Conservation (phyloP, 1,284 basidiomycete genomes). For the Tilletia setariae region DNA sequence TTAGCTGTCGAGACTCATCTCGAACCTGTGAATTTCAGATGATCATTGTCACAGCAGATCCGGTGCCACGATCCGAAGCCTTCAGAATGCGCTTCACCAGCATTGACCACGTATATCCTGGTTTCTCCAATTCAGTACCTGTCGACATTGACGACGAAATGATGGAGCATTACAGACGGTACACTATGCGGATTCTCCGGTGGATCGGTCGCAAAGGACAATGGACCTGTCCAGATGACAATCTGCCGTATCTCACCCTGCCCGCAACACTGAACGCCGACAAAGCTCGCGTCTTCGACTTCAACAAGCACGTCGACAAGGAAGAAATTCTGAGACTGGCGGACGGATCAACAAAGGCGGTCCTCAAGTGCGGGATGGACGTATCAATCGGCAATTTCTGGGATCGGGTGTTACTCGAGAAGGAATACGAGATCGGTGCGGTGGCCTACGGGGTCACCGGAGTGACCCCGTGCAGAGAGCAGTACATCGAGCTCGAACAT, state of each 20-base stretch:
- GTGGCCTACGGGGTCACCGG: constrained; percentile 10
- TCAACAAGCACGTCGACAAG: constrained; percentile 10
- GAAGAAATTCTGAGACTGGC: background rate
- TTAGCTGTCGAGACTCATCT: background rate
- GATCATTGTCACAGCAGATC: constrained; percentile 1
- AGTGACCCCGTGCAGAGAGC: background rate
- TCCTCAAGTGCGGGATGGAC: background rate
- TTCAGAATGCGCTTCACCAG: constrained; percentile 7
- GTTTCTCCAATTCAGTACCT: background rate
- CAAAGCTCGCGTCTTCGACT: constrained; percentile 11
- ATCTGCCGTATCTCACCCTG: constrained; percentile 1
- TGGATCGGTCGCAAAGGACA: background rate
- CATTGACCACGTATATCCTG: background rate
- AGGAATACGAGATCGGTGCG: background rate
- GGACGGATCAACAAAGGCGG: background rate
- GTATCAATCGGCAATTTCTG: background rate
- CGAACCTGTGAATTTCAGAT: background rate
- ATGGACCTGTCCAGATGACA: constrained; percentile 1
- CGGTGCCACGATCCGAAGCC: background rate
- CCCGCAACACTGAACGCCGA: background rate
- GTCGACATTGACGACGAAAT: background rate
- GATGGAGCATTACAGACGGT: background rate
- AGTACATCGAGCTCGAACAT: background rate
- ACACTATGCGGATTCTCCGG: background rate
- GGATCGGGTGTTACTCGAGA: constrained; percentile 9